These are phyloP conservation scores for Cadophora sp. DNA, from an alignment of 2,329 filamentous ascomycete genomes.

Conservation along the genomic window DNA sequence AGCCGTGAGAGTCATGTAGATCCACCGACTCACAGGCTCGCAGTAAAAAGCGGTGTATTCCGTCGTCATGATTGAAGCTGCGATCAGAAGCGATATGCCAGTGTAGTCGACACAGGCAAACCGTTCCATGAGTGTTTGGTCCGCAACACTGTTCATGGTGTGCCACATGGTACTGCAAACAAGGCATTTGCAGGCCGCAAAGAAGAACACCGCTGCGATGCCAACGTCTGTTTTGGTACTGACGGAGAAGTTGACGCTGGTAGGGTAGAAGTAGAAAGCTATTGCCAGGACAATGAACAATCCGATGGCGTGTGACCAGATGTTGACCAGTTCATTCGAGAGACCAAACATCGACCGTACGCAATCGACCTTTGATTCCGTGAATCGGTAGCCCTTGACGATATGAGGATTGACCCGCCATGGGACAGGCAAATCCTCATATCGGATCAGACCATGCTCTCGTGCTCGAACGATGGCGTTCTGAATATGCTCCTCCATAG, in stretches of 20 bases:
- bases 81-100: slow-evolving; percentile 92
- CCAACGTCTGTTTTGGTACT: slow-evolving; percentile 89
- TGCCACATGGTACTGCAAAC: slow-evolving; percentile 97
- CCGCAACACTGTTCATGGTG: slow-evolving; percentile 96
- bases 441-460: slow-evolving; percentile 82
- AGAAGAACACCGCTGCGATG: slow-evolving; percentile 94
- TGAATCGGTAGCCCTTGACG: slow-evolving; percentile 88
- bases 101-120: slow-evolving; percentile 99
- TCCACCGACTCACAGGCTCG: slow-evolving; percentile 84
- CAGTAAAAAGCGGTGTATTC: slow-evolving; percentile 99
- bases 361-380: slow-evolving; percentile 88
- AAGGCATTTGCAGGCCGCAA: slow-evolving; percentile 92
- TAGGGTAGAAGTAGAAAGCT: slow-evolving; percentile 96
- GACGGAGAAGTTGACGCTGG: slow-evolving; percentile 82
- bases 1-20: slow-evolving; percentile 84
- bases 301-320: slow-evolving; percentile 94
- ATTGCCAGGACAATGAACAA: slow-evolving; percentile 86
- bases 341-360: slow-evolving; percentile 81
- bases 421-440: slow-evolving; percentile 87
- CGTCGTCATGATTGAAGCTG: slow-evolving; percentile 95
- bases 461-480: slow-evolving; percentile 76
- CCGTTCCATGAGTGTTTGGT: slow-evolving; percentile 86
- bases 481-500: slow-evolving; percentile 84
- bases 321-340: slow-evolving; percentile 96
- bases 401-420: slow-evolving; percentile 98